Conservation (phyloP, 805 yeast species). For the Cyberlindnera veronae region DNA sequence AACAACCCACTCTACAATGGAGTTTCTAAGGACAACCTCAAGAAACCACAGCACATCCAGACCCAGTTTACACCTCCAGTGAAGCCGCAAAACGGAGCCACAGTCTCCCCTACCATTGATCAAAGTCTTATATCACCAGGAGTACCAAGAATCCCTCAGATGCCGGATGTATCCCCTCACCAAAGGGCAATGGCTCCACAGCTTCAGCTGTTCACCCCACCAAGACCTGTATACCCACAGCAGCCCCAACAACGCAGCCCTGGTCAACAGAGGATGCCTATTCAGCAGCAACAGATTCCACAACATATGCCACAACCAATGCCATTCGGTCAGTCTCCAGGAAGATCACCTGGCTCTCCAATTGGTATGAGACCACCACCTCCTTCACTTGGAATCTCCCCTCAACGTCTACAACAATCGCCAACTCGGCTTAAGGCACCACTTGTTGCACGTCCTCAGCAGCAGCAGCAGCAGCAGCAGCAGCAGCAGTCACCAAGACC, state of each 20-base stretch:
- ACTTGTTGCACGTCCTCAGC: not conserved
- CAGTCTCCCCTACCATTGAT: not conserved
- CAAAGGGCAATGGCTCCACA: slow-evolving; percentile 5
- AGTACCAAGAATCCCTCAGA: slow-evolving; percentile 9
- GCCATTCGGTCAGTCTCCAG: slow-evolving; percentile 1
- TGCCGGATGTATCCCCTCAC: slow-evolving; percentile 3
- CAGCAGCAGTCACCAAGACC: not conserved
- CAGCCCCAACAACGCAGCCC: not conserved
- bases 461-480: not conserved
- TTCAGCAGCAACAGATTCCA: too few relatives aligned
- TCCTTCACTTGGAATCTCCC: too few relatives aligned
- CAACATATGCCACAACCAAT: slow-evolving; percentile 1
- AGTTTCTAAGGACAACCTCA: slow-evolving; percentile 1
- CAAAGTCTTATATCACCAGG: slow-evolving; percentile 4
- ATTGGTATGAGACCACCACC: slow-evolving; percentile 1
- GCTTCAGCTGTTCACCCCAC: slow-evolving; percentile 6
- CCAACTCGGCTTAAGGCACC: not conserved
- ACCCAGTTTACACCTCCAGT: slow-evolving; percentile 7
- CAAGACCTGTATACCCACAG: slow-evolving; percentile 3
- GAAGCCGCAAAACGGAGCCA: slow-evolving; percentile 4
- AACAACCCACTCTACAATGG: slow-evolving; percentile 10
- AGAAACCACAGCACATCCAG: slow-evolving; percentile 3
- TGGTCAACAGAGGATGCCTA: too few relatives aligned
- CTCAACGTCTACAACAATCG: too few relatives aligned
- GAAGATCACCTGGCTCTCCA: not conserved